These are phyloP conservation scores for Microdochium trichocladiopsis DNA, from an alignment of 2,329 filamentous ascomycete genomes.

Conservation along the genomic window DNA sequence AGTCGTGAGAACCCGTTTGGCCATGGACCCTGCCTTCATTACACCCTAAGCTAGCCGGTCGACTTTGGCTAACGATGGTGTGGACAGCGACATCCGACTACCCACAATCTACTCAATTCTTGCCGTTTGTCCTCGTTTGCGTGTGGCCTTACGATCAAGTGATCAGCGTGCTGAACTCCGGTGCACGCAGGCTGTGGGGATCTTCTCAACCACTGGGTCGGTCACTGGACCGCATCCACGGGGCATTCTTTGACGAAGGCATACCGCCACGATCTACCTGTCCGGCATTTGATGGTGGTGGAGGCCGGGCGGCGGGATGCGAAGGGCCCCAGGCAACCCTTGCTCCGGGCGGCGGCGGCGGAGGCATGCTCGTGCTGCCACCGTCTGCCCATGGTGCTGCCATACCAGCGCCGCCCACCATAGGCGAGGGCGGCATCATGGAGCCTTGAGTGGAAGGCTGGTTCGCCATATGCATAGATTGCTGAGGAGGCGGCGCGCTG, in stretches of 20 bases:
- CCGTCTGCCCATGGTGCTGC: conserved; percentile 37
- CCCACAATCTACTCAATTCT: no score
- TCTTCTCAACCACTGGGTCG: neutral
- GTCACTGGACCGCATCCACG: neutral
- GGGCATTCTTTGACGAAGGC: neutral
- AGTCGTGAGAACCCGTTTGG: neutral
- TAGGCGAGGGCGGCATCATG: conserved; percentile 14
- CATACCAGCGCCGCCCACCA: conserved; percentile 20
- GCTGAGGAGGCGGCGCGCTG: conserved; percentile 38
- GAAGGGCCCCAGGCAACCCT: conserved; percentile 12
- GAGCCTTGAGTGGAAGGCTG: conserved; percentile 34
- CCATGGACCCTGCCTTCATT: neutral
- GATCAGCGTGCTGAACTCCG: no score
- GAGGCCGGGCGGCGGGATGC: conserved; percentile 11
- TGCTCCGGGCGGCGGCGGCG: conserved; percentile 15
- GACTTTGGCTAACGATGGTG: neutral
- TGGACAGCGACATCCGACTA: no score
- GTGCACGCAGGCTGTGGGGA: no score
- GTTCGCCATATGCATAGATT: conserved; percentile 50
- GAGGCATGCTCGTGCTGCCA: conserved; percentile 26
- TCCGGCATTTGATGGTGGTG: conserved; percentile 4
- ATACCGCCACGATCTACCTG: neutral
- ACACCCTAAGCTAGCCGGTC: neutral
- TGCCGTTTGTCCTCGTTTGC: no score
- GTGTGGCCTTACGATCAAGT: no score